These are phyloP conservation scores for Leccinum fallax DNA, from an alignment of 1,284 basidiomycete species.

Conservation along the genomic window DNA sequence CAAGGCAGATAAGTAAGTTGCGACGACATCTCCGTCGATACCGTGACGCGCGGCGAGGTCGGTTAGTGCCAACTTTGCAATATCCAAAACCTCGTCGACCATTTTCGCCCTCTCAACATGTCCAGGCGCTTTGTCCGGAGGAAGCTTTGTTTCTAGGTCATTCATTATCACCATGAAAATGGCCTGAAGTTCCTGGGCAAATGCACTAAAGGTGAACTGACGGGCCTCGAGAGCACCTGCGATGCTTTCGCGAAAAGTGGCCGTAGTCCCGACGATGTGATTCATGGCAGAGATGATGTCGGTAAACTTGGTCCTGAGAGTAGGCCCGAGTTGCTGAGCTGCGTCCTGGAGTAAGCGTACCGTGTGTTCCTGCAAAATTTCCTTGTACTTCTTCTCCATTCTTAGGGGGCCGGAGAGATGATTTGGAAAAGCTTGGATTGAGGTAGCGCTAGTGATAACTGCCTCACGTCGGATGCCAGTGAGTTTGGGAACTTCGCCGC, in stretches of 20 bases:
- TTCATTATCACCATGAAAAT: constrained; percentile 1
- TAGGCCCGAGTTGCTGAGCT: not conserved
- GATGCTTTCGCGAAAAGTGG: constrained; percentile 12
- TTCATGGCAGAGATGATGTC: constrained; percentile 8
- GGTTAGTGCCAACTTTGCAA: not conserved
- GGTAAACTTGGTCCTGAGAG: constrained; percentile 5
- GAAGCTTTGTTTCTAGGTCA: not conserved
- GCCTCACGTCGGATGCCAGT: too few species aligned
- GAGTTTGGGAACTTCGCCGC: too few species aligned
- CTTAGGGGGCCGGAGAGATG: too few species aligned
- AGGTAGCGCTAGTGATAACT: too few species aligned
- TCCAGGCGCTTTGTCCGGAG: not conserved
- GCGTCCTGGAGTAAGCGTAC: constrained; percentile 6
- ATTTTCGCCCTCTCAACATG: not conserved
- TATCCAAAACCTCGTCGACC: constrained; percentile 14
- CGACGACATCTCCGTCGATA: constrained; percentile 2
- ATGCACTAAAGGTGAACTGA: not conserved
- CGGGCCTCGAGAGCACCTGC: constrained; percentile 1
- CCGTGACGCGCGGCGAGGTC: not conserved
- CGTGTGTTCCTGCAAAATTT: constrained; percentile 1
- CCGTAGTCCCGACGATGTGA: constrained; percentile 10
- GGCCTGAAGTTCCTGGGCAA: constrained; percentile 5
- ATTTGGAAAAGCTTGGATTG: not conserved
- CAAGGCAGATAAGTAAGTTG: constrained; percentile 1
- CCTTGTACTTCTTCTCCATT: not conserved